Conservation (phyloP, 1,139 yeast genomes). For the Saccharomyces hybrid region DNA sequence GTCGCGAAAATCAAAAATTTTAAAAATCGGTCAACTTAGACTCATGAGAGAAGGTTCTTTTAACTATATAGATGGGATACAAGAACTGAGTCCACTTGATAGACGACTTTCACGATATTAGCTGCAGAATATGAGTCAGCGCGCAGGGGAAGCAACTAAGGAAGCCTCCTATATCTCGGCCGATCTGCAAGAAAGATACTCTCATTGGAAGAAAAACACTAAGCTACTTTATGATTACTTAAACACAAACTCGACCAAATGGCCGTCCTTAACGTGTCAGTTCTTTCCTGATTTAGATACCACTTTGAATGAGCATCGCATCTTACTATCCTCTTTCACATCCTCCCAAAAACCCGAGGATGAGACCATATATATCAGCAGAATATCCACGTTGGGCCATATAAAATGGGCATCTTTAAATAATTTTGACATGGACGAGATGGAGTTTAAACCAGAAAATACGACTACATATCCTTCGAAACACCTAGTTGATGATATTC, state of each 20-base stretch:
- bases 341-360: conserved; percentile 32
- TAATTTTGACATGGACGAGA: conserved; percentile 32
- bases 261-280: conserved; percentile 76
- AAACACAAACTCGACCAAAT: conserved; percentile 64
- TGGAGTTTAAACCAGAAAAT: conserved; percentile 32
- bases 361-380: conserved; percentile 27
- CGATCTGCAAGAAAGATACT: conserved; percentile 48
- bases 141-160: conserved; percentile 2
- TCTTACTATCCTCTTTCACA: conserved; percentile 30
- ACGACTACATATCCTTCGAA: conserved; percentile 27
- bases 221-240: conserved; percentile 67
- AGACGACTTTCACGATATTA: not conserved
- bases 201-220: conserved; percentile 70
- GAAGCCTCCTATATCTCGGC: conserved; percentile 12
- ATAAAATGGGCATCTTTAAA: conserved; percentile 30
- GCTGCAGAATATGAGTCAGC: conserved; percentile 1
- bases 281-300: conserved; percentile 50
- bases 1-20: not conserved
- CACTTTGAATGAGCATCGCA: conserved; percentile 24
- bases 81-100: not conserved
- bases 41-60: not conserved
- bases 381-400: conserved; percentile 28
- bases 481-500: conserved; percentile 22
- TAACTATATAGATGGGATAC: no score
- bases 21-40: not conserved